Percentiles rank a stretch among this genome's conserved stretches.
Evolutionary conservation across 805 yeast species (phyloP).

Genomic region (Jamesozyma jinghongensis): DNA sequence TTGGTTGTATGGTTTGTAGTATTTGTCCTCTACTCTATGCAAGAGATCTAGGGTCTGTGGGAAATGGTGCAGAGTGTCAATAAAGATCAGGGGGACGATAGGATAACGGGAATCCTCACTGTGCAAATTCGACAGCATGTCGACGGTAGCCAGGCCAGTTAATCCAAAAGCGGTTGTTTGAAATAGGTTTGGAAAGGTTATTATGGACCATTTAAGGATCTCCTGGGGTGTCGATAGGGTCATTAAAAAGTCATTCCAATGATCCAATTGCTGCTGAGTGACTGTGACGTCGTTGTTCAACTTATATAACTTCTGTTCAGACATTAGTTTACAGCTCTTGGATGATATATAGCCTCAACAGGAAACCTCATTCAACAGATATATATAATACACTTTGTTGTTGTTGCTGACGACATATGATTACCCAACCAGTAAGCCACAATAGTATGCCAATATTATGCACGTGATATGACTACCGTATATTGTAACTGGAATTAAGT

Average conservation of each 20-base stretch:
- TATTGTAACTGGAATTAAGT: too few relatives aligned
- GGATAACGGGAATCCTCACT: conserved; percentile 10
- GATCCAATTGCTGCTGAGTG: conserved; percentile 48
- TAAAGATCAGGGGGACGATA: conserved; percentile 60
- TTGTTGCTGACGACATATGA: too few relatives aligned
- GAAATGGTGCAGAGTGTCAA: conserved; percentile 89
- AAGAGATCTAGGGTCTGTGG: conserved; percentile 84
- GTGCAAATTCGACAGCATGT: conserved; percentile 56
- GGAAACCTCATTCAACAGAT: not conserved
- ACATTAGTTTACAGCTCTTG: too few relatives aligned
- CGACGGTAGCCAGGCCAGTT: conserved; percentile 82
- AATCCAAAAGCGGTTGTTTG: conserved; percentile 96
- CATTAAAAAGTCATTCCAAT: conserved; percentile 56
- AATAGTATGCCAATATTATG: too few relatives aligned
- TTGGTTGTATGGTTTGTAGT: conserved; percentile 29
- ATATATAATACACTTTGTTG: too few relatives aligned
- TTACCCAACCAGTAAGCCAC: too few relatives aligned
- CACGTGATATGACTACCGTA: too few relatives aligned
- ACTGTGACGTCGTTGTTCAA: conserved; percentile 31
- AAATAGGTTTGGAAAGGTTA: conserved; percentile 72
- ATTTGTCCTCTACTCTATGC: conserved; percentile 44
- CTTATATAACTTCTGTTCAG: conserved; percentile 5
- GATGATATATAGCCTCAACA: too few relatives aligned
- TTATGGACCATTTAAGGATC: conserved; percentile 69
- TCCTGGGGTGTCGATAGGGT: conserved; percentile 50